phyloP scores from a whole-genome alignment of 164 flowering plant species.

The Buxus sempervirens region DNA sequence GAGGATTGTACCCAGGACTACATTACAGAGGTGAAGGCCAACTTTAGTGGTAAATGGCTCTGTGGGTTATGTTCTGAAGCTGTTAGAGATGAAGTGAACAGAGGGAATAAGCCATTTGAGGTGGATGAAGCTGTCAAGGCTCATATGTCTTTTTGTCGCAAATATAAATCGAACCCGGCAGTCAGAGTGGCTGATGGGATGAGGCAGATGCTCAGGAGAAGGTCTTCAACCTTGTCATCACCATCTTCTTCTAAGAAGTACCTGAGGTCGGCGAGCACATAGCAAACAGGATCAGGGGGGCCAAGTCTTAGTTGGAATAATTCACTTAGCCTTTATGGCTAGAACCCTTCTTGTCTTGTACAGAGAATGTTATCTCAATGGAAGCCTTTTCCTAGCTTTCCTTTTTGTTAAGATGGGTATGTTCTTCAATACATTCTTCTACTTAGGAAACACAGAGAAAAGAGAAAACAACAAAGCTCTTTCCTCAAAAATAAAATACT shows the following conservation, averaged over 20 bases:
- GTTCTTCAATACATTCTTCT: conserved; percentile 1
- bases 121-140: conserved; percentile 71
- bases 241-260: conserved; percentile 47
- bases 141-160: conserved; percentile 72
- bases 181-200: conserved; percentile 72
- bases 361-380: conserved; percentile 21
- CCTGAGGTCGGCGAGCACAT: conserved; percentile 52
- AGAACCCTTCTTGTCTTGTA: conserved; percentile 13
- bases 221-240: conserved; percentile 49
- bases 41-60: conserved; percentile 85
- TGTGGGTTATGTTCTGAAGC: conserved; percentile 96
- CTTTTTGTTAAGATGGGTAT: conserved; percentile 13
- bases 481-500: background rate
- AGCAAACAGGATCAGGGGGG: conserved; percentile 13
- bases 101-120: conserved; percentile 31
- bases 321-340: conserved; percentile 10
- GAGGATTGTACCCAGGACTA: conserved; percentile 96
- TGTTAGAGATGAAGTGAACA: conserved; percentile 65
- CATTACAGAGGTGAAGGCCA: conserved; percentile 60
- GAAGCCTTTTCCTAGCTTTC: conserved; percentile 10
- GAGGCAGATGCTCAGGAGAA: conserved; percentile 72
- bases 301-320: conserved; percentile 16
- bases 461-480: too few relatives aligned
- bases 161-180: conserved; percentile 64
- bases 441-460: too few relatives aligned